Conservation (phyloP, 1,284 basidiomycete genomes). For the Boletellus sp. region DNA sequence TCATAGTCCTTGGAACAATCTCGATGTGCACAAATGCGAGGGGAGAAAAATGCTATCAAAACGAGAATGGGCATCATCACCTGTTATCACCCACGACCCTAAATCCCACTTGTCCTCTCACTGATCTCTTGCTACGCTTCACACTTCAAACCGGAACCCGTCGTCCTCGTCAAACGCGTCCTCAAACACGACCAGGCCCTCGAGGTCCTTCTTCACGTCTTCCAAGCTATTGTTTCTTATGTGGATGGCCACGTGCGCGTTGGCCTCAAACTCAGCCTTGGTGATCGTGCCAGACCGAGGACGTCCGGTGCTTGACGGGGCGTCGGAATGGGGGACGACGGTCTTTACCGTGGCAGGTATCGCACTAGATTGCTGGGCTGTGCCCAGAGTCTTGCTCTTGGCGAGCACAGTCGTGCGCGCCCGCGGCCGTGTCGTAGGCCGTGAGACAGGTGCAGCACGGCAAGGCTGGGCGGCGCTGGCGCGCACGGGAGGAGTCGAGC, state of each 20-base stretch:
- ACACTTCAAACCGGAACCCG: constrained; percentile 28
- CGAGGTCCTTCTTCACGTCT: constrained; percentile 32
- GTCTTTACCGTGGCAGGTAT: neutral
- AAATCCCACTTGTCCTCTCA: no score
- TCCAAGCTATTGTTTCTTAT: constrained; percentile 23
- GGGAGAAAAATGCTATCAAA: constrained; percentile 8
- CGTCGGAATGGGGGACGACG: neutral
- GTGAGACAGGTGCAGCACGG: constrained; percentile 8
- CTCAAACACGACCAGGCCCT: constrained; percentile 30
- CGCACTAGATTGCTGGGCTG: neutral
- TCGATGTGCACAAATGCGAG: constrained; percentile 16
- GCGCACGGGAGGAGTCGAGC: constrained; percentile 17
- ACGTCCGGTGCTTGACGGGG: constrained; percentile 2
- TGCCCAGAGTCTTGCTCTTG: constrained; percentile 7
- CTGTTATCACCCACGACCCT: neutral
- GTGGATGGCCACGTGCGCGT: constrained; percentile 19
- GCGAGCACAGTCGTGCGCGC: constrained; percentile 1
- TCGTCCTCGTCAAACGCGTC: constrained; percentile 28
- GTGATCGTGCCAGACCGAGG: constrained; percentile 29
- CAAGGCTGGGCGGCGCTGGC: constrained; percentile 3
- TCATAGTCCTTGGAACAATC: neutral
- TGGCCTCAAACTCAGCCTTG: constrained; percentile 25
- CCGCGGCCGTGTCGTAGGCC: constrained; percentile 11
- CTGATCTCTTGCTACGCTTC: neutral
- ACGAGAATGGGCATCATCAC: constrained; percentile 1